Evolutionary conservation across 2,329 filamentous ascomycete genomes (phyloP).

Genomic region (Stemphylium beticola): DNA sequence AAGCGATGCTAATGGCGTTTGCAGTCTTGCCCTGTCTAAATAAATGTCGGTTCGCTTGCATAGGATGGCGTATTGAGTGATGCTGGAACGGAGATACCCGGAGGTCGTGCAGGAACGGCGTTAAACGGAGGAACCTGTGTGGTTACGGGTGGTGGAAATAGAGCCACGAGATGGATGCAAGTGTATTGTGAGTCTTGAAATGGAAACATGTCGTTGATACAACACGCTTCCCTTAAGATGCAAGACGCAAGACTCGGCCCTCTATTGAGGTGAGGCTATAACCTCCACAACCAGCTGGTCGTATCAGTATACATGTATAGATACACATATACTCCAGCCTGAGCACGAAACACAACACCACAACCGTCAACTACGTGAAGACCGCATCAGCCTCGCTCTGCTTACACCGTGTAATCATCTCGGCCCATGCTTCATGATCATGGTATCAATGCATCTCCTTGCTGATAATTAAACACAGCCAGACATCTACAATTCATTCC

Average conservation of each 20-base stretch:
- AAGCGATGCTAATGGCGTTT: neutral
- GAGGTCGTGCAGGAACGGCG: neutral
- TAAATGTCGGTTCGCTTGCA: neutral
- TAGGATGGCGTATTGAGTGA: conserved; percentile 4
- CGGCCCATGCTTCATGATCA: no score
- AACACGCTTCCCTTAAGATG: neutral
- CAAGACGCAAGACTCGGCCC: no score
- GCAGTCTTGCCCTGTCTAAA: conserved; percentile 36
- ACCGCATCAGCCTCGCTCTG: no score
- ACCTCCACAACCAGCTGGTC: no score
- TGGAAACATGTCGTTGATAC: neutral
- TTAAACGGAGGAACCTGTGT: neutral
- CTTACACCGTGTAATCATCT: no score
- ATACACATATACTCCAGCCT: no score
- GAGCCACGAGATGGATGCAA: no score
- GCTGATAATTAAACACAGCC: no score
- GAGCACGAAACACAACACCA: no score
- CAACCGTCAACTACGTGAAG: no score
- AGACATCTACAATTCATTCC: neutral
- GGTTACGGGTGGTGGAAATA: neutral
- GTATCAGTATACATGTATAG: no score
- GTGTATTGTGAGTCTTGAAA: conserved; percentile 1
- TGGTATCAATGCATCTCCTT: neutral
- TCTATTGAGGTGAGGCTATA: no score
- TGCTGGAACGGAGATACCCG: neutral